A percentile compares a stretch with the other conserved stretches of the same genome.
These are phyloP conservation scores for Gnetum montanum DNA, from an alignment of 75 land plant species.

Conservation along the genomic window DNA sequence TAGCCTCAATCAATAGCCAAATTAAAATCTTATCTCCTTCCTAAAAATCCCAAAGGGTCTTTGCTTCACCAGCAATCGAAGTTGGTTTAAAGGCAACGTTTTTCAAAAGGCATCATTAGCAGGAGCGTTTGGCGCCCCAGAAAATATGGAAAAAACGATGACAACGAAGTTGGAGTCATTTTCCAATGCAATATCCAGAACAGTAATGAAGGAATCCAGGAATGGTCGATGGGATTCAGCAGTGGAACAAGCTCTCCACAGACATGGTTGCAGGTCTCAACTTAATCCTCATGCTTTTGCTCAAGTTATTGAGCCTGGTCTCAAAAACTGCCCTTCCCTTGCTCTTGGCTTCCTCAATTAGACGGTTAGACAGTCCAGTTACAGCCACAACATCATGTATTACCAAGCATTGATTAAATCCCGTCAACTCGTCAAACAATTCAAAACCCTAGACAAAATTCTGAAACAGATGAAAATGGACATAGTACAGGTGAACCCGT, in stretches of 20 bases:
- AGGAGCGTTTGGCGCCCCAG: no score
- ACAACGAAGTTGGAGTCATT: not conserved
- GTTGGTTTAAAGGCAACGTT: no score
- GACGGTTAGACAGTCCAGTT: slow-evolving; percentile 37
- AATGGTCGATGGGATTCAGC: slow-evolving; percentile 8
- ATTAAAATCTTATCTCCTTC: no score
- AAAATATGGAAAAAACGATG: not conserved
- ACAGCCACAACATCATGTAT: slow-evolving; percentile 25
- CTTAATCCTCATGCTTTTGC: slow-evolving; percentile 30
- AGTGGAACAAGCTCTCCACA: slow-evolving; percentile 36
- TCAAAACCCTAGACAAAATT: slow-evolving; percentile 18
- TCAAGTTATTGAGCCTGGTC: slow-evolving; percentile 34
- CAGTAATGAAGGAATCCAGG: slow-evolving; percentile 5
- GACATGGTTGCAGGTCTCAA: slow-evolving; percentile 20
- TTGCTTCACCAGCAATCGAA: no score
- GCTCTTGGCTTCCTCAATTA: slow-evolving; percentile 53
- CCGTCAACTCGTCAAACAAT: slow-evolving; percentile 31
- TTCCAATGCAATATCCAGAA: slow-evolving; percentile 1
- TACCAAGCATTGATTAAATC: slow-evolving; percentile 39
- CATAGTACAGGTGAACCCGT: slow-evolving; percentile 13
- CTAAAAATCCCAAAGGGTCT: no score
- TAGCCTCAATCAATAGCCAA: no score
- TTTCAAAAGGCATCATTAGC: no score
- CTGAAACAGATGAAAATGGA: slow-evolving; percentile 20
- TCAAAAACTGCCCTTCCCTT: slow-evolving; percentile 31